phyloP scores from a whole-genome alignment of 2,329 filamentous ascomycete genomes.

The Colletotrichum lentis region DNA sequence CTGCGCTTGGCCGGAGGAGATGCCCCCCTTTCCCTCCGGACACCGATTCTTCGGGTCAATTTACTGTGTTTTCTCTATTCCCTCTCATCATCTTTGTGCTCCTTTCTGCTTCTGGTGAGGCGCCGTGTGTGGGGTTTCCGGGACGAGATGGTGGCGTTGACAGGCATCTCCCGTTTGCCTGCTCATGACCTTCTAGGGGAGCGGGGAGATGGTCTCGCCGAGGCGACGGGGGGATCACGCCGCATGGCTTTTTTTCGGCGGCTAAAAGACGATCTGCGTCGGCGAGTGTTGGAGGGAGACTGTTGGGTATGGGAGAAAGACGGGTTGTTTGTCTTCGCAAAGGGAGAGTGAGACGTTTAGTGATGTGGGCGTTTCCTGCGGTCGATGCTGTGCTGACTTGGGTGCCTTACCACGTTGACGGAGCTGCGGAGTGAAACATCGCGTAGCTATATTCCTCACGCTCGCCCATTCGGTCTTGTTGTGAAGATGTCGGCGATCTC shows the following conservation, averaged over 20 bases:
- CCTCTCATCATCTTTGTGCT: too few relatives aligned
- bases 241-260: neutral
- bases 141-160: neutral
- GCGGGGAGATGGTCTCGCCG: constrained; percentile 1
- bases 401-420: neutral
- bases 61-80: too few relatives aligned
- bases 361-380: neutral
- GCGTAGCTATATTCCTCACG: too few relatives aligned
- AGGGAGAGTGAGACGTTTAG: too few relatives aligned
- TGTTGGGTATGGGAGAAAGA: neutral
- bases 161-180: too few relatives aligned
- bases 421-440: neutral
- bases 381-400: neutral
- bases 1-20: neutral
- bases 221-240: neutral
- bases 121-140: neutral
- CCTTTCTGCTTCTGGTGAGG: neutral
- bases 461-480: neutral
- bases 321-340: too few relatives aligned
- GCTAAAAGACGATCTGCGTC: neutral
- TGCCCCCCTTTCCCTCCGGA: neutral
- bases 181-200: neutral
- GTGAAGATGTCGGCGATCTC: neutral
- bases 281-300: neutral
- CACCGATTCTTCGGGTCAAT: neutral